These are phyloP conservation scores for Chaetothyriales sp. DNA, from an alignment of 2,329 filamentous ascomycete genomes.

Conservation along the genomic window DNA sequence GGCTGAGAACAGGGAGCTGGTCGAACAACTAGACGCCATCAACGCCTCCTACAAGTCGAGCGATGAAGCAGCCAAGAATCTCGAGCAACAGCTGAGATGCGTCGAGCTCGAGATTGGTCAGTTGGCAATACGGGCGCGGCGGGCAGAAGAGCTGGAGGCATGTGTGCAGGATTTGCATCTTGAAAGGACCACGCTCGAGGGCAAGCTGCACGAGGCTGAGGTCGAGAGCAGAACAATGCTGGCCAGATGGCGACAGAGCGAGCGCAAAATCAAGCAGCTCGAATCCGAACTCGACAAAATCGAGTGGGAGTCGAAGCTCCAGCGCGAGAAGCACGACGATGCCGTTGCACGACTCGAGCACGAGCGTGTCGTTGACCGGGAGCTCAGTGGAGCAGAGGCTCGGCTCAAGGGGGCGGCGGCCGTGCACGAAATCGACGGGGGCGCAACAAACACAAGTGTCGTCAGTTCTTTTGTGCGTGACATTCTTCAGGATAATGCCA, in stretches of 20 bases:
- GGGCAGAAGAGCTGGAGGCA: slow-evolving; percentile 63
- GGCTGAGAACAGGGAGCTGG: slow-evolving; percentile 64
- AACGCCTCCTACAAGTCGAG: slow-evolving; percentile 68
- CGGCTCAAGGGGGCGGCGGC: slow-evolving; percentile 70
- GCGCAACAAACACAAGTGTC: slow-evolving; percentile 50
- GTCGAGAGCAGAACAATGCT: slow-evolving; percentile 66
- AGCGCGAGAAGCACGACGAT: slow-evolving; percentile 67
- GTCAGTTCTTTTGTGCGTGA: slow-evolving; percentile 96
- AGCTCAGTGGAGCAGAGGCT: slow-evolving; percentile 63
- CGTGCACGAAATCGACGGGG: slow-evolving; percentile 8
- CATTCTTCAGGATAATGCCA: slow-evolving; percentile 87
- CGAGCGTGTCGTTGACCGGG: slow-evolving; percentile 64
- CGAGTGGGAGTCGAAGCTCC: slow-evolving; percentile 65
- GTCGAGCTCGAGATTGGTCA: slow-evolving; percentile 64
- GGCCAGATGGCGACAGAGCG: slow-evolving; percentile 71
- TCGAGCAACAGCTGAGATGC: slow-evolving; percentile 61
- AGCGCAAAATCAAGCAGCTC: slow-evolving; percentile 60
- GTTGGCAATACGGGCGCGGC: slow-evolving; percentile 55
- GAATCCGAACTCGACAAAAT: slow-evolving; percentile 81
- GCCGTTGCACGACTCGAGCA: slow-evolving; percentile 71
- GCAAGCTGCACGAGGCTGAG: slow-evolving; percentile 49
- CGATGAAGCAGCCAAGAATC: slow-evolving; percentile 59
- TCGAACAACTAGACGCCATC: slow-evolving; percentile 70
- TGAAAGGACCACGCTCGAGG: slow-evolving; percentile 61
- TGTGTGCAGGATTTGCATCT: slow-evolving; percentile 66